Conservation (phyloP, 148 eudicot genomes). For the Rhododendron ovatum region DNA sequence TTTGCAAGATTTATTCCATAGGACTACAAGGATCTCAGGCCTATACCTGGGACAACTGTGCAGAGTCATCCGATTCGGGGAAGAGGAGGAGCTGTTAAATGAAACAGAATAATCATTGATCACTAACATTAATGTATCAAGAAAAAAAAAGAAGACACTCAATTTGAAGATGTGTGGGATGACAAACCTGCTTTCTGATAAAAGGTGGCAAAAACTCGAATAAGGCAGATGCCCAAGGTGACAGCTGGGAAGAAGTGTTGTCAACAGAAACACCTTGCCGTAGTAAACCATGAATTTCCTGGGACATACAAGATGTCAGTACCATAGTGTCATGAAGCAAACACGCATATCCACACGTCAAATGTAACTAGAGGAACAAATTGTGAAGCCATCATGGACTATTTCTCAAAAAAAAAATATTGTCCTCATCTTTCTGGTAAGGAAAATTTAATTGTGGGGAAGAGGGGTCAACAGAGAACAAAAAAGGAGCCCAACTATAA, state of each 20-base stretch:
- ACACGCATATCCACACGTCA: not conserved
- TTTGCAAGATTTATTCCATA: not conserved
- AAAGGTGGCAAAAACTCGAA: conserved; percentile 90
- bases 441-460: not conserved
- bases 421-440: not conserved
- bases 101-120: not conserved
- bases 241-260: conserved; percentile 71
- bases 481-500: not conserved
- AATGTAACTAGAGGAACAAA: conserved; percentile 6
- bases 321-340: conserved; percentile 8
- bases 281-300: conserved; percentile 91
- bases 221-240: conserved; percentile 99
- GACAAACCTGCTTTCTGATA: conserved; percentile 70
- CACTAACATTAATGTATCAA: not conserved
- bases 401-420: not conserved
- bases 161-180: conserved; percentile 5
- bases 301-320: conserved; percentile 17
- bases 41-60: conserved; percentile 91
- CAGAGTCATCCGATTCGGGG: conserved; percentile 98
- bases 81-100: conserved; percentile 77
- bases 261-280: conserved; percentile 78
- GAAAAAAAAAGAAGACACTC: not conserved
- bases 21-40: conserved; percentile 5
- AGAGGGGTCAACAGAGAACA: not conserved
- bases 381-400: not conserved